These are phyloP conservation scores for Russula dissimulans DNA, from an alignment of 768 basidiomycete species.

Conservation along the genomic window DNA sequence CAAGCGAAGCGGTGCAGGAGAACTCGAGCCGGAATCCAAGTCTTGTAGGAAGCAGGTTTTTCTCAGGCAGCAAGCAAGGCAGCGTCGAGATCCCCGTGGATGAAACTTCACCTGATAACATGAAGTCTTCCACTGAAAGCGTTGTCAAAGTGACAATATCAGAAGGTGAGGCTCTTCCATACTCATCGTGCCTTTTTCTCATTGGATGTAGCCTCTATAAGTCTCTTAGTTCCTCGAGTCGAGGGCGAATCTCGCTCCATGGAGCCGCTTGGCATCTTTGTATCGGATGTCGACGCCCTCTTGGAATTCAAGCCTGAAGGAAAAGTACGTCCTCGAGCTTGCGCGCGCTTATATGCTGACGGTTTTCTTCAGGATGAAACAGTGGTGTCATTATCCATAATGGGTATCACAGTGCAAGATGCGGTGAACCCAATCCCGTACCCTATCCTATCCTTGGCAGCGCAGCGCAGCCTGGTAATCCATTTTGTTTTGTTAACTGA, in stretches of 20 bases:
- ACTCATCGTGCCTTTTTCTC: background rate
- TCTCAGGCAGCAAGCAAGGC: slow-evolving; percentile 34
- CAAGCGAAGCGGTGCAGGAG: slow-evolving; percentile 23
- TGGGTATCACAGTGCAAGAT: slow-evolving; percentile 53
- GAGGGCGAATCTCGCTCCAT: slow-evolving; percentile 18
- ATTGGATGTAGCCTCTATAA: slow-evolving; percentile 29
- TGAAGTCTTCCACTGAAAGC: slow-evolving; percentile 29
- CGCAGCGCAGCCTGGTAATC: slow-evolving; percentile 51
- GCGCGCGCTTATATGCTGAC: background rate
- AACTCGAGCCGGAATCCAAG: slow-evolving; percentile 46
- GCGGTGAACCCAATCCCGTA: slow-evolving; percentile 28
- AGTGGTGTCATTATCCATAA: slow-evolving; percentile 50
- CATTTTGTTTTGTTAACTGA: background rate
- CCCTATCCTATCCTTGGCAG: slow-evolving; percentile 45
- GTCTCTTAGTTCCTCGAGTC: slow-evolving; percentile 41
- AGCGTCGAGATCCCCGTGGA: slow-evolving; percentile 34
- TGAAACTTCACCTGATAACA: slow-evolving; percentile 22
- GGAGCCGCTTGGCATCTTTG: slow-evolving; percentile 46
- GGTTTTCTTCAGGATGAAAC: slow-evolving; percentile 51
- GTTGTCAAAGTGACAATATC: slow-evolving; percentile 41
- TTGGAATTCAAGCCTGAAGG: slow-evolving; percentile 64
- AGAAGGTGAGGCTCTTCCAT: slow-evolving; percentile 24
- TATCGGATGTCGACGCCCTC: slow-evolving; percentile 52
- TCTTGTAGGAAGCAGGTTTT: slow-evolving; percentile 75
- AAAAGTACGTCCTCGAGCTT: slow-evolving; percentile 38